Conservation (phyloP, 1,284 basidiomycete genomes). For the Limonomyces culmigenus region DNA sequence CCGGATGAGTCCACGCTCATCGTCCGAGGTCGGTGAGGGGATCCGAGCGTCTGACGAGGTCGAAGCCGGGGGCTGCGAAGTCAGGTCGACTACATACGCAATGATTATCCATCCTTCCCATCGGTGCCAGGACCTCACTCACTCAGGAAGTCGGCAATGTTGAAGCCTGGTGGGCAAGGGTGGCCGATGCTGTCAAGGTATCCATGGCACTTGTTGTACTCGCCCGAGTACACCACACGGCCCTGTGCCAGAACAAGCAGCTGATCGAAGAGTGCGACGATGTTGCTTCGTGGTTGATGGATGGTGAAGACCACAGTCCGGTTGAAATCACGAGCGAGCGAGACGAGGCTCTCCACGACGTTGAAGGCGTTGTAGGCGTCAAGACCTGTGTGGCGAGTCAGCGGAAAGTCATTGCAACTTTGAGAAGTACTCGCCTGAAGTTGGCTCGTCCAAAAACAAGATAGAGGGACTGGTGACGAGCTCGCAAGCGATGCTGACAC, state of each 20-base stretch:
- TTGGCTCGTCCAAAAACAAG: slow-evolving; percentile 92
- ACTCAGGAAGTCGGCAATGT: slow-evolving; percentile 93
- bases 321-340: slow-evolving; percentile 77
- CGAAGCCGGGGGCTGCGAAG: slow-evolving; percentile 34
- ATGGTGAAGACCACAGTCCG: slow-evolving; percentile 97
- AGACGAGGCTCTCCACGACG: slow-evolving; percentile 79
- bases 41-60: no score
- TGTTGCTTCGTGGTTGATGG: slow-evolving; percentile 96
- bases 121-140: no score
- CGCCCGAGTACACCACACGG: slow-evolving; percentile 71
- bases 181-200: slow-evolving; percentile 73
- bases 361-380: slow-evolving; percentile 94
- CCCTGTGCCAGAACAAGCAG: slow-evolving; percentile 77
- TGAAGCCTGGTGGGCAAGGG: slow-evolving; percentile 88
- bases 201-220: slow-evolving; percentile 53
- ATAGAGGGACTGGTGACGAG: slow-evolving; percentile 93
- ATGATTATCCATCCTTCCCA: background rate
- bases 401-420: background rate
- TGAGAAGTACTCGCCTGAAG: slow-evolving; percentile 47
- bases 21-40: no score
- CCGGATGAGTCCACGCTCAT: slow-evolving; percentile 31
- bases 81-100: slow-evolving; percentile 56
- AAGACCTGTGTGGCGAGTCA: slow-evolving; percentile 38
- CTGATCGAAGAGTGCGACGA: slow-evolving; percentile 90
- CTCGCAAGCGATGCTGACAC: slow-evolving; percentile 96